phyloP scores from a whole-genome alignment of 176 grass and related monocot genomes.

The Musa itinerans region DNA sequence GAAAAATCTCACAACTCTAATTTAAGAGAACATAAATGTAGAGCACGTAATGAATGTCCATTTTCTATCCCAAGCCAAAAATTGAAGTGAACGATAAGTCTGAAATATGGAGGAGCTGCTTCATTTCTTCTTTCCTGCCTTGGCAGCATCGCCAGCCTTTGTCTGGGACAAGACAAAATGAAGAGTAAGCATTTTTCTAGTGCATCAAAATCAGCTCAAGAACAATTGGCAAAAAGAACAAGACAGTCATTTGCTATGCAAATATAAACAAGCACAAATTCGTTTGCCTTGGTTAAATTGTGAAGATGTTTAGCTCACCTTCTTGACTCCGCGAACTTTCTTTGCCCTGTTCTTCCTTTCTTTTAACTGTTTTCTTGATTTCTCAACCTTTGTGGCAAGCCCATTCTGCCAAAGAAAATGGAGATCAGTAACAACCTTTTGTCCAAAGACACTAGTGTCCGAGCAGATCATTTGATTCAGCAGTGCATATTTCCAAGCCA shows the following conservation, averaged over 20 bases:
- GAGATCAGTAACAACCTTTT: too few relatives aligned
- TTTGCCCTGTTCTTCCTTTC: conserved; percentile 6
- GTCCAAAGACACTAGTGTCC: too few relatives aligned
- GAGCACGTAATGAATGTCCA: not conserved
- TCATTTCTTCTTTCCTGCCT: conserved; percentile 9
- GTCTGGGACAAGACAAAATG: not conserved
- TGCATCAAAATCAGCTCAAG: not conserved
- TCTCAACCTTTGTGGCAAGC: conserved; percentile 1
- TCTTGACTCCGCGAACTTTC: conserved; percentile 3
- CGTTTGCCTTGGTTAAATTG: not conserved
- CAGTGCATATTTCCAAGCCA: too few relatives aligned
- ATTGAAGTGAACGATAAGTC: not conserved
- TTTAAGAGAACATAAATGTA: not conserved
- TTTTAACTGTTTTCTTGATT: not conserved
- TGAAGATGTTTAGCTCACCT: not conserved
- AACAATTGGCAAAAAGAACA: not conserved
- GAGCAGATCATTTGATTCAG: too few relatives aligned
- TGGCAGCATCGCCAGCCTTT: not conserved
- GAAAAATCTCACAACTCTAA: not conserved
- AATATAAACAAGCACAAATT: too few relatives aligned
- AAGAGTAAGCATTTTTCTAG: not conserved
- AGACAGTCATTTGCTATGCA: too few relatives aligned
- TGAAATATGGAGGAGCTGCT: not conserved
- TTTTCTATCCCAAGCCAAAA: not conserved
- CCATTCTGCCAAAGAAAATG: not conserved